Conservation (phyloP, 2,329 filamentous ascomycete genomes). For the Rutstroemia sp. region DNA sequence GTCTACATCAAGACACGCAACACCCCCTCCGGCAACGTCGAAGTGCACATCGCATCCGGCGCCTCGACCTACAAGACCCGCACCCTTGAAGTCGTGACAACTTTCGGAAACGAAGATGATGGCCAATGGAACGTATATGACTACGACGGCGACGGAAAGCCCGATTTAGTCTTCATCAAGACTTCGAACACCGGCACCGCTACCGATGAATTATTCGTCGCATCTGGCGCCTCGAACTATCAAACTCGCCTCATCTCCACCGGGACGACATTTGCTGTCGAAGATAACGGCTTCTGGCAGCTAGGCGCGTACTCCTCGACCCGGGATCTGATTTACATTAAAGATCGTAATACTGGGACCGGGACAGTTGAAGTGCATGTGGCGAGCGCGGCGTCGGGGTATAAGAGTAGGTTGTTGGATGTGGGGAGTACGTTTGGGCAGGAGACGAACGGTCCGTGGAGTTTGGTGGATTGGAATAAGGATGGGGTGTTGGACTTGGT, state of each 20-base stretch:
- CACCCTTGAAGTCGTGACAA: conserved; percentile 4
- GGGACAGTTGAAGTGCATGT: conserved; percentile 2
- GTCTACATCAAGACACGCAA: conserved; percentile 2
- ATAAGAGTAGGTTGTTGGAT: background rate
- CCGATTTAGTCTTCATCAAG: conserved; percentile 8
- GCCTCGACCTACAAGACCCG: background rate
- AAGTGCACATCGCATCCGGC: conserved; percentile 5
- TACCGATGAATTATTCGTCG: conserved; percentile 1
- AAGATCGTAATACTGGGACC: conserved; percentile 1
- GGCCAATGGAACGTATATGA: conserved; percentile 9
- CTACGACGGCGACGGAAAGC: conserved; percentile 4
- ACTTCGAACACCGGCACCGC: conserved; percentile 4
- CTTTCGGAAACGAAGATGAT: conserved; percentile 6
- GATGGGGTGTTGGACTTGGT: conserved; percentile 7
- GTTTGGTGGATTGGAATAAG: conserved; percentile 5
- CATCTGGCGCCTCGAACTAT: conserved; percentile 2
- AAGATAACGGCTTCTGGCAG: conserved; percentile 6
- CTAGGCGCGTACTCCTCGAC: background rate
- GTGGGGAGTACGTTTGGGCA: conserved; percentile 1
- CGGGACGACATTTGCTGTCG: background rate
- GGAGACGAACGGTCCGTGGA: conserved; percentile 5
- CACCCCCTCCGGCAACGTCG: background rate
- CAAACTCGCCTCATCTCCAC: background rate
- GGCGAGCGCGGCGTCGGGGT: background rate
- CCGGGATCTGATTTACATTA: conserved; percentile 6